Evolutionary conservation across 2,329 filamentous ascomycete species (phyloP).

Genomic region (Pseudogymnoascus sp.): DNA sequence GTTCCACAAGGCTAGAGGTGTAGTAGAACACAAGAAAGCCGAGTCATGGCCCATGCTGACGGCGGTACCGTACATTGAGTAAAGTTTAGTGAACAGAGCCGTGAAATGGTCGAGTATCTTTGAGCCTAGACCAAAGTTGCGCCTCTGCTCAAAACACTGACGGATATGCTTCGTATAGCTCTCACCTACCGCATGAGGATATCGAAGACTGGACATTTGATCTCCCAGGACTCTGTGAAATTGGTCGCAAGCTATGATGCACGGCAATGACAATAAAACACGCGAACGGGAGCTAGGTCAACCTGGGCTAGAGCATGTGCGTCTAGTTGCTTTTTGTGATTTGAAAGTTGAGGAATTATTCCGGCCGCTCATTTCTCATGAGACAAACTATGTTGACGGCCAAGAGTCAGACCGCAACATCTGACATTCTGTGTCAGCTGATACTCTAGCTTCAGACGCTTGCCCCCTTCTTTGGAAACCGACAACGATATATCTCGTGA

Average conservation of each 20-base stretch:
- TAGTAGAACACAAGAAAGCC: background rate
- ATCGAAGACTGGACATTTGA: background rate
- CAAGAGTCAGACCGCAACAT: background rate
- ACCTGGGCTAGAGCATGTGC: background rate
- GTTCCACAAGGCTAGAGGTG: slow-evolving; percentile 7
- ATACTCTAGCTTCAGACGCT: background rate
- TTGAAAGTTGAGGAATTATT: slow-evolving; percentile 6
- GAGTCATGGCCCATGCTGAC: background rate
- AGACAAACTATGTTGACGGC: slow-evolving; percentile 1
- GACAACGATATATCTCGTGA: background rate
- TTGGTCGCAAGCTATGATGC: slow-evolving; percentile 1
- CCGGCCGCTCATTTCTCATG: slow-evolving; percentile 2
- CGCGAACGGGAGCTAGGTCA: slow-evolving; percentile 3
- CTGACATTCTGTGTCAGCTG: slow-evolving; percentile 1
- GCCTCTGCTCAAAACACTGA: background rate
- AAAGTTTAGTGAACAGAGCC: background rate
- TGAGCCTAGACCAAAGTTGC: background rate
- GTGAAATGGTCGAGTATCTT: background rate
- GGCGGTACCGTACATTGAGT: background rate
- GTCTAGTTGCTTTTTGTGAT: background rate
- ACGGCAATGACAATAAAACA: slow-evolving; percentile 7
- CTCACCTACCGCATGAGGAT: background rate
- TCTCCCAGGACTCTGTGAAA: background rate
- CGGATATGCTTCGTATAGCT: background rate
- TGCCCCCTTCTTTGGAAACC: background rate